Percentiles rank a stretch among this genome's conserved stretches.
These are phyloP conservation scores for Capillidium rhysosporum DNA, from an alignment of 371 early-diverging fungal genomes.

Conservation along the genomic window DNA sequence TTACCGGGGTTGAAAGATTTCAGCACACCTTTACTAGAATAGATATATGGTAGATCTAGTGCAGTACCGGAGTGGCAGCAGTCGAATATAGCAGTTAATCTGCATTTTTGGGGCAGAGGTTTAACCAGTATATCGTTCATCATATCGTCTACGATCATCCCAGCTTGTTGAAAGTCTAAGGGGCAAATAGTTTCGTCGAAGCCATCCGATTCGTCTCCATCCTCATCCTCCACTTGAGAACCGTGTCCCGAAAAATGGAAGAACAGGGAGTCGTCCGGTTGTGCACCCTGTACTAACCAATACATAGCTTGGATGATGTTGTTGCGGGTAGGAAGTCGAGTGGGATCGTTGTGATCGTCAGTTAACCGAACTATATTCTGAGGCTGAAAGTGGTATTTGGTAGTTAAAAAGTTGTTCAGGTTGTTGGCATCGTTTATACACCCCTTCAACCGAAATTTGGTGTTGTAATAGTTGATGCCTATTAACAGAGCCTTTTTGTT, in stretches of 20 bases:
- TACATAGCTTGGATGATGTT: conserved; percentile 35
- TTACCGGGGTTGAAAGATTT: conserved; percentile 26
- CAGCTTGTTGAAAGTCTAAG: conserved; percentile 28
- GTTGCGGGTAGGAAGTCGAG: conserved; percentile 22
- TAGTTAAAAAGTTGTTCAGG: conserved; percentile 22
- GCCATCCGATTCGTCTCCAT: conserved; percentile 37
- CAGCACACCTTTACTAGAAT: conserved; percentile 43
- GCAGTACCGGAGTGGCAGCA: conserved; percentile 37
- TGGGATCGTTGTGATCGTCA: conserved; percentile 29
- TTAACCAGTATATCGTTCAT: conserved; percentile 20
- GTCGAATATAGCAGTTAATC: conserved; percentile 39
- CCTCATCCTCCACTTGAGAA: conserved; percentile 12
- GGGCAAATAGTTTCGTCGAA: conserved; percentile 41
- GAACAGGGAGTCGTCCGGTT: conserved; percentile 34
- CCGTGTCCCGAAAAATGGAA: conserved; percentile 29
- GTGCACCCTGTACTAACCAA: conserved; percentile 34
- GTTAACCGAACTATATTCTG: conserved; percentile 25
- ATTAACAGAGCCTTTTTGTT: conserved; percentile 66
- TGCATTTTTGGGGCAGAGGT: conserved; percentile 27
- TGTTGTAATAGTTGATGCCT: conserved; percentile 74
- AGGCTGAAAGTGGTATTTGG: conserved; percentile 19
- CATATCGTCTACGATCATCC: conserved; percentile 36
- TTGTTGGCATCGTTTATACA: conserved; percentile 43
- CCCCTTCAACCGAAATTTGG: conserved; percentile 22
- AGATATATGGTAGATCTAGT: conserved; percentile 68